phyloP scores from a whole-genome alignment of 805 yeast genomes.

The Wickerhamomyces strasburgensis region DNA sequence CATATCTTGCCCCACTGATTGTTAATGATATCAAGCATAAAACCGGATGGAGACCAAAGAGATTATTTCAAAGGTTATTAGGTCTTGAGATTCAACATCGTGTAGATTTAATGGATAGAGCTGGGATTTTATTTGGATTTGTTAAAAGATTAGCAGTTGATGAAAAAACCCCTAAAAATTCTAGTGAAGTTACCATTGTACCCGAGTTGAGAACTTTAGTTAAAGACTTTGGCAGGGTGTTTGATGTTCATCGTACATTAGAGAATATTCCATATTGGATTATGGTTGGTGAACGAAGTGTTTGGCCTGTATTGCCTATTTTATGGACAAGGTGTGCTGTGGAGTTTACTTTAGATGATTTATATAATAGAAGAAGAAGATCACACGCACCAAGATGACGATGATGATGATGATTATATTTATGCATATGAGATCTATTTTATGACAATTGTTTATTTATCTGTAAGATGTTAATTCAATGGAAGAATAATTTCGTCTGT shows the following conservation, averaged over 20 bases:
- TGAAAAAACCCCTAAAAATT: slow-evolving; percentile 75
- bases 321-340: slow-evolving; percentile 85
- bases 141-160: slow-evolving; percentile 78
- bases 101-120: slow-evolving; percentile 68
- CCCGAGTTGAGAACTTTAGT: slow-evolving; percentile 71
- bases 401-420: background rate
- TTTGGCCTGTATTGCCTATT: slow-evolving; percentile 86
- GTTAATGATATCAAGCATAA: slow-evolving; percentile 77
- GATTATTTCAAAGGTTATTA: slow-evolving; percentile 33
- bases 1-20: slow-evolving; percentile 86
- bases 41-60: slow-evolving; percentile 35
- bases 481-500: slow-evolving; percentile 35
- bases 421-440: too few relatives aligned
- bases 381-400: slow-evolving; percentile 2
- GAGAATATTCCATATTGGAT: slow-evolving; percentile 91
- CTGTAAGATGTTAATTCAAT: too few relatives aligned
- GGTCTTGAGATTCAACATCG: slow-evolving; percentile 80
- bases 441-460: too few relatives aligned
- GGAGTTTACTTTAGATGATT: slow-evolving; percentile 82
- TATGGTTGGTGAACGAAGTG: slow-evolving; percentile 82
- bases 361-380: slow-evolving; percentile 38
- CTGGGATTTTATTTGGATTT: slow-evolving; percentile 68
- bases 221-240: slow-evolving; percentile 25
- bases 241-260: slow-evolving; percentile 65
- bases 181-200: slow-evolving; percentile 84